These are phyloP conservation scores for Pinus taeda DNA, from an alignment of 75 land plant genomes.

Conservation along the genomic window DNA sequence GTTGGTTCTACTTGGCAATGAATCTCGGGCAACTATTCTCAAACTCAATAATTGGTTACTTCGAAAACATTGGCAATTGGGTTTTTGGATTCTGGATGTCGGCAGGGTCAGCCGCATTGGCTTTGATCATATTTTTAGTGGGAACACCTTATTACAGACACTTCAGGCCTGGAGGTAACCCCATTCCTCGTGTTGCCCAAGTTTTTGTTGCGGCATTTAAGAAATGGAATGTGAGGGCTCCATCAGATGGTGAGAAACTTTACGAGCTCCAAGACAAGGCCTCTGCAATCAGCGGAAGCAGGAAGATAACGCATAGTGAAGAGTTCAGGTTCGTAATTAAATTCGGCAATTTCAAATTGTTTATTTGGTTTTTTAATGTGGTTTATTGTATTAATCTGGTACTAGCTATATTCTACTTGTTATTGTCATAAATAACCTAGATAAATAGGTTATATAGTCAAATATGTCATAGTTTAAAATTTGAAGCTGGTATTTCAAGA, in stretches of 20 bases:
- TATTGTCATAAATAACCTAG: no score
- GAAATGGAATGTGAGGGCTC: constrained; percentile 35
- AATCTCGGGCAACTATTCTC: constrained; percentile 63
- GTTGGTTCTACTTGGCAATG: constrained; percentile 67
- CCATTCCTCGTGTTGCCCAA: constrained; percentile 48
- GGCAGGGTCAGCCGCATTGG: constrained; percentile 24
- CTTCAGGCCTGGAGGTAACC: constrained; percentile 51
- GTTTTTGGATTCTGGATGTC: constrained; percentile 52
- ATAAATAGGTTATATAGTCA: no score
- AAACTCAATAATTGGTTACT: constrained; percentile 49
- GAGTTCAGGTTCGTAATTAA: constrained; percentile 29
- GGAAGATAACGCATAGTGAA: constrained; percentile 66
- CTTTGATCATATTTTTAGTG: constrained; percentile 28
- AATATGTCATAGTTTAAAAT: no score
- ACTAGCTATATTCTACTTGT: no score
- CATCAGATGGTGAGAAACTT: constrained; percentile 28
- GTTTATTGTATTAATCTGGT: no score
- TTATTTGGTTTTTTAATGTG: no score
- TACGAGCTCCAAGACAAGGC: constrained; percentile 36
- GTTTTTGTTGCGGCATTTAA: constrained; percentile 54
- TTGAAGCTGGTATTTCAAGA: no score
- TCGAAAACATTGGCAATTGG: constrained; percentile 54
- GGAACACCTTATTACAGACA: constrained; percentile 54
- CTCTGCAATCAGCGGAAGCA: constrained; percentile 66
- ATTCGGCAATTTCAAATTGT: neutral